Percentiles rank a stretch among this genome's conserved stretches.
These are phyloP conservation scores for Hericium coralloides DNA, from an alignment of 768 basidiomycete genomes.

Conservation along the genomic window DNA sequence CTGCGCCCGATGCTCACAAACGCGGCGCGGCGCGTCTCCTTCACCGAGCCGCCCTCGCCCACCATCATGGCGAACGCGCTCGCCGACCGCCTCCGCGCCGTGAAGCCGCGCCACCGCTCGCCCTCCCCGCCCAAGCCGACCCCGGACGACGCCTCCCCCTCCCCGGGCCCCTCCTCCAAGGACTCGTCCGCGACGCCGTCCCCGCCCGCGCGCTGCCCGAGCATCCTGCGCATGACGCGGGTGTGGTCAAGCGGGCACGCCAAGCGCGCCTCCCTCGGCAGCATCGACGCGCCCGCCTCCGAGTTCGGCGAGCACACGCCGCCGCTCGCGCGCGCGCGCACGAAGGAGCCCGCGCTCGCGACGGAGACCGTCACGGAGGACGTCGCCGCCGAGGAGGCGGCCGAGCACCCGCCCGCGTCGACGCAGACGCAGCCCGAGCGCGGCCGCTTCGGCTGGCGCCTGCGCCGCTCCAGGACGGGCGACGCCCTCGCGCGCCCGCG, in stretches of 20 bases:
- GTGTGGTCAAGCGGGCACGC: not conserved
- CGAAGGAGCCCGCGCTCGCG: not conserved
- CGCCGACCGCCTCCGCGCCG: not conserved
- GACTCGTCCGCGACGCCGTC: constrained; percentile 4
- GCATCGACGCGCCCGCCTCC: not conserved
- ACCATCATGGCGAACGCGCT: not conserved
- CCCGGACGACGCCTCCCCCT: no score
- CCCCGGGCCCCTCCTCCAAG: not conserved
- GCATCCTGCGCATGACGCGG: not conserved
- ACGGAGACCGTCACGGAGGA: not conserved
- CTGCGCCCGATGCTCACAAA: no score
- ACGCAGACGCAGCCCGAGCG: not conserved
- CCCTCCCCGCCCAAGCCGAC: no score
- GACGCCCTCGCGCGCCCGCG: not conserved
- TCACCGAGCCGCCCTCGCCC: not conserved
- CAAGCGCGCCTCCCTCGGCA: constrained; percentile 1
- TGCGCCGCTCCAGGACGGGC: not conserved
- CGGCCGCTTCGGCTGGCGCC: not conserved
- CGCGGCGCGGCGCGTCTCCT: constrained; percentile 7
- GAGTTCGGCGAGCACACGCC: not conserved
- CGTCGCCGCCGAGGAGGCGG: not conserved
- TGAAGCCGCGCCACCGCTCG: no score
- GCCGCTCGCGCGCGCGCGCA: not conserved
- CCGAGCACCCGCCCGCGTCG: not conserved
- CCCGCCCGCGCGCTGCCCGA: not conserved